These are phyloP conservation scores for Filobasidium wieringae DNA, from an alignment of 768 basidiomycete species.

Conservation along the genomic window DNA sequence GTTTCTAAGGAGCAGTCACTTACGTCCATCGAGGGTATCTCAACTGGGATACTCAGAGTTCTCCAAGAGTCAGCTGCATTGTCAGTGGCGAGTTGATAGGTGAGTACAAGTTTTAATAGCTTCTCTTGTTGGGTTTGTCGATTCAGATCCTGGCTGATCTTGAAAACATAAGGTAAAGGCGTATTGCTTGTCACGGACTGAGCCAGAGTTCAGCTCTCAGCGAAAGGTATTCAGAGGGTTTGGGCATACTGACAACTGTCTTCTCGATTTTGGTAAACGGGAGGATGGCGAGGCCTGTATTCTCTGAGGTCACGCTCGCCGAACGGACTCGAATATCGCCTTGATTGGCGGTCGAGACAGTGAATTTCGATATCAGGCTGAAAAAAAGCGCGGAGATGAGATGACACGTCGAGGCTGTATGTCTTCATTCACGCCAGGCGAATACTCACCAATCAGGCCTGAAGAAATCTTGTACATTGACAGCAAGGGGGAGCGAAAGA, in stretches of 20 bases:
- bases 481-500: conserved; percentile 61
- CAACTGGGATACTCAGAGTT: conserved; percentile 9
- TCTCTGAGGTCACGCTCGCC: conserved; percentile 42
- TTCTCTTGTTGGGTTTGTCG: conserved; percentile 13
- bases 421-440: not conserved
- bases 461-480: conserved; percentile 96
- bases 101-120: conserved; percentile 42
- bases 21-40: conserved; percentile 13
- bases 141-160: conserved; percentile 52
- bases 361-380: conserved; percentile 84
- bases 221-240: conserved; percentile 28
- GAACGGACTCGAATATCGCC: conserved; percentile 66
- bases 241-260: conserved; percentile 39
- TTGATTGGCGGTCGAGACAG: conserved; percentile 65
- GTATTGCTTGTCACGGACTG: conserved; percentile 67
- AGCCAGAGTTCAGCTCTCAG: conserved; percentile 42
- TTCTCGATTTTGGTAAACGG: conserved; percentile 6
- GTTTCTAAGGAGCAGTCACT: not conserved
- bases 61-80: not conserved
- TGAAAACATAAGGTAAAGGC: conserved; percentile 69
- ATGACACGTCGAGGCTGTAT: not conserved
- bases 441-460: conserved; percentile 58
- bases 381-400: not conserved
- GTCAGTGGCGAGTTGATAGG: not conserved
- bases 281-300: conserved; percentile 13